Conservation (phyloP, 352 stramenopile species). For the Globisporangium ultimum region DNA sequence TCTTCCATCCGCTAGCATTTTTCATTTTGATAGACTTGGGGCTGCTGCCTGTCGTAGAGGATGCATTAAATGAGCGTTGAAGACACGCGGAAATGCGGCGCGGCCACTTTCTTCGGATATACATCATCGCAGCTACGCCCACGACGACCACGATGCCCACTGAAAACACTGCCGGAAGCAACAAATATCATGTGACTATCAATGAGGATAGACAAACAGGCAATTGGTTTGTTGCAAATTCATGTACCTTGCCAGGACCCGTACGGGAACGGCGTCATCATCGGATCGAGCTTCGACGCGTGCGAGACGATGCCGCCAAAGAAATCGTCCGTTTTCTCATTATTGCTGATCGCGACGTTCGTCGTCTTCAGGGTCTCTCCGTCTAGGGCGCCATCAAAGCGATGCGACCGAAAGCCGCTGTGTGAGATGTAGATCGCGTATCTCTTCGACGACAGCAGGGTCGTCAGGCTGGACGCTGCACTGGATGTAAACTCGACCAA, state of each 20-base stretch:
- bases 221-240: too few species aligned
- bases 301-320: slow-evolving; percentile 33
- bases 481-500: slow-evolving; percentile 31
- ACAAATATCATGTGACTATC: too few species aligned
- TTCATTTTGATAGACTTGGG: slow-evolving; percentile 3
- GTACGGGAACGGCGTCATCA: slow-evolving; percentile 41
- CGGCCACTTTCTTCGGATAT: slow-evolving; percentile 45
- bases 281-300: slow-evolving; percentile 17
- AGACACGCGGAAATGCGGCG: slow-evolving; percentile 9
- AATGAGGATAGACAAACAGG: too few species aligned
- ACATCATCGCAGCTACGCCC: slow-evolving; percentile 43
- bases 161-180: slow-evolving; percentile 32
- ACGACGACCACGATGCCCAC: slow-evolving; percentile 48
- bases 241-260: slow-evolving; percentile 52
- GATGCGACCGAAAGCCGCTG: slow-evolving; percentile 47
- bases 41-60: neutral
- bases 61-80: slow-evolving; percentile 7
- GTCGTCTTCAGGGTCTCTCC: slow-evolving; percentile 31
- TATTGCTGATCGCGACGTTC: slow-evolving; percentile 2
- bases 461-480: slow-evolving; percentile 12
- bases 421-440: slow-evolving; percentile 66
- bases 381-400: slow-evolving; percentile 42
- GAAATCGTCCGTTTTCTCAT: slow-evolving; percentile 21
- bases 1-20: slow-evolving; percentile 13
- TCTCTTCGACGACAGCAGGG: slow-evolving; percentile 20